These are phyloP conservation scores for Sporothrix curviconia DNA, from an alignment of 2,329 filamentous ascomycete species.

Conservation along the genomic window DNA sequence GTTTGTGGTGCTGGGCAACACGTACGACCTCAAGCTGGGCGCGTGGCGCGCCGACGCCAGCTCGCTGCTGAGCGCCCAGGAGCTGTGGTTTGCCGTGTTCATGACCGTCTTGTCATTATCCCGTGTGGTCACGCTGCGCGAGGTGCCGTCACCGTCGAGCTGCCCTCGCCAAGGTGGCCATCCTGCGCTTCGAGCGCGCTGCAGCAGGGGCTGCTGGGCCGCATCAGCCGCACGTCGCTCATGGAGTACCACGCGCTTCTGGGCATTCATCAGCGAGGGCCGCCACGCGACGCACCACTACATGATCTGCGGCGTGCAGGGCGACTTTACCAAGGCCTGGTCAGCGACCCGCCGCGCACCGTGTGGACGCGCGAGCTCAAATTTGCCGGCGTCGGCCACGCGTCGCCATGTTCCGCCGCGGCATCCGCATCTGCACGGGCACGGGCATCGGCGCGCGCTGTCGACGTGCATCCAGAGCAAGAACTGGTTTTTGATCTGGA, in stretches of 20 bases:
- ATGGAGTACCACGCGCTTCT: slow-evolving; percentile 39
- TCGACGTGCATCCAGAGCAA: slow-evolving; percentile 36
- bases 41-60: slow-evolving; percentile 30
- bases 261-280: slow-evolving; percentile 37
- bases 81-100: slow-evolving; percentile 36
- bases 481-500: slow-evolving; percentile 38
- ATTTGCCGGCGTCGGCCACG: slow-evolving; percentile 36
- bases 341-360: slow-evolving; percentile 33
- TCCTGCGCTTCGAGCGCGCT: slow-evolving; percentile 35
- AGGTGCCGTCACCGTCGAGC: slow-evolving; percentile 34
- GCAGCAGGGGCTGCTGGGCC: slow-evolving; percentile 35
- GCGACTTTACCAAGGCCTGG: slow-evolving; percentile 35
- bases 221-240: slow-evolving; percentile 35
- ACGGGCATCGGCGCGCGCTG: slow-evolving; percentile 36
- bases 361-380: slow-evolving; percentile 37
- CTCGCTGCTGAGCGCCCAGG: slow-evolving; percentile 31
- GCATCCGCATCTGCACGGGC: slow-evolving; percentile 36
- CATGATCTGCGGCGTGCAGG: slow-evolving; percentile 38
- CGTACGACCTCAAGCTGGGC: slow-evolving; percentile 30
- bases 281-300: slow-evolving; percentile 31
- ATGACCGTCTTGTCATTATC: slow-evolving; percentile 36
- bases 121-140: slow-evolving; percentile 35
- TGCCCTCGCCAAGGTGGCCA: slow-evolving; percentile 34
- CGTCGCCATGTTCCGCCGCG: slow-evolving; percentile 37
- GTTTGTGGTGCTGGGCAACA: slow-evolving; percentile 34